These are phyloP conservation scores for Heliamphora exappendiculata DNA, from an alignment of 148 eudicot species.

Conservation along the genomic window DNA sequence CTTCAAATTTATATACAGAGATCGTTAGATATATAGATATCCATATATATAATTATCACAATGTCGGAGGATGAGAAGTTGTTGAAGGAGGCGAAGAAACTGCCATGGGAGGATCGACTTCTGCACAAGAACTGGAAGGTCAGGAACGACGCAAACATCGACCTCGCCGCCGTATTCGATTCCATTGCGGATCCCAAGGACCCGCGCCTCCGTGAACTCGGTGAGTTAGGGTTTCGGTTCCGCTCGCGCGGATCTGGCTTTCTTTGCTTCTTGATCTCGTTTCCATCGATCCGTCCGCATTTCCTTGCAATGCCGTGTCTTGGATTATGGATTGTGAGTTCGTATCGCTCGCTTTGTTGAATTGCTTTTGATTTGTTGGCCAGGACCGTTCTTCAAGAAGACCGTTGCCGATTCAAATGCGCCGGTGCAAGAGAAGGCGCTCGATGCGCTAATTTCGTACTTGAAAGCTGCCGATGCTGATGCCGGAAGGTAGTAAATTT, in stretches of 20 bases:
- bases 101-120: slow-evolving; percentile 98
- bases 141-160: slow-evolving; percentile 91
- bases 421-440: slow-evolving; percentile 94
- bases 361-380: slow-evolving; percentile 9
- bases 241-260: slow-evolving; percentile 28
- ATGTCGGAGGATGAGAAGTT: slow-evolving; percentile 99
- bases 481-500: slow-evolving; percentile 53
- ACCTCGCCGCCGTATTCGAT: slow-evolving; percentile 64
- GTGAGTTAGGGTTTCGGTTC: slow-evolving; percentile 37
- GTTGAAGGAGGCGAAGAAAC: slow-evolving; percentile 94
- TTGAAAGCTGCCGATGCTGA: slow-evolving; percentile 90
- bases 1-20: neutral
- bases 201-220: slow-evolving; percentile 84
- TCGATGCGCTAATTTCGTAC: slow-evolving; percentile 82
- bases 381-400: slow-evolving; percentile 79
- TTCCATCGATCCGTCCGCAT: neutral
- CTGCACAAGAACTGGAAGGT: slow-evolving; percentile 95
- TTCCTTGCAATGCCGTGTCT: slow-evolving; percentile 7
- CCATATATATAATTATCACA: neutral
- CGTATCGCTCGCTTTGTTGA: slow-evolving; percentile 8
- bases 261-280: neutral
- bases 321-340: slow-evolving; percentile 8
- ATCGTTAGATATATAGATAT: neutral
- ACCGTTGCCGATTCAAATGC: slow-evolving; percentile 90
- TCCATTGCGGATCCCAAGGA: slow-evolving; percentile 92